Conservation (phyloP, 202 grass and related monocot species). For the Setaria viridis region DNA sequence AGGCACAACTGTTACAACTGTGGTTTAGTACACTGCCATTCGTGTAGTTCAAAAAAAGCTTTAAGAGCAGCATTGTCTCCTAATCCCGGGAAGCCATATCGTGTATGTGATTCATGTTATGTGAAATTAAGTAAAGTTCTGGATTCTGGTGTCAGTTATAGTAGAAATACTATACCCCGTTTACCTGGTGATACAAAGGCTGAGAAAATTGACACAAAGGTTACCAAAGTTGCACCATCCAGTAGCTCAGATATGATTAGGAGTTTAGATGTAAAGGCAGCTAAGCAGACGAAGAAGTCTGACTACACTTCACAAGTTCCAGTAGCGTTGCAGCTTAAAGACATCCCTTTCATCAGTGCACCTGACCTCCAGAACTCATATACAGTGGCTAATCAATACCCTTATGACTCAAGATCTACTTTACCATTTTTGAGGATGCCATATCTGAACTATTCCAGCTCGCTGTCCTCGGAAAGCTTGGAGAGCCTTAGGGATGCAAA, state of each 20-base stretch:
- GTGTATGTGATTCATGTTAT: slow-evolving; percentile 96
- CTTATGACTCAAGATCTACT: slow-evolving; percentile 54
- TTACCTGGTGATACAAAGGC: slow-evolving; percentile 60
- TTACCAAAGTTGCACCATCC: slow-evolving; percentile 50
- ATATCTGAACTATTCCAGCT: slow-evolving; percentile 57
- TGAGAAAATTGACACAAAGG: slow-evolving; percentile 54
- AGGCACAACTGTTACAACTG: slow-evolving; percentile 98
- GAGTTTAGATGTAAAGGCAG: slow-evolving; percentile 88
- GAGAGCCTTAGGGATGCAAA: slow-evolving; percentile 82
- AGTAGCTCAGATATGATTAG: slow-evolving; percentile 93
- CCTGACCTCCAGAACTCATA: slow-evolving; percentile 62
- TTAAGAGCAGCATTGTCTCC: slow-evolving; percentile 91
- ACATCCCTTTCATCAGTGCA: slow-evolving; percentile 67
- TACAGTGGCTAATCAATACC: slow-evolving; percentile 41
- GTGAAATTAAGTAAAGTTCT: slow-evolving; percentile 88
- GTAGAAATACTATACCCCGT: slow-evolving; percentile 41
- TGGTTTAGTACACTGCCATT: slow-evolving; percentile 95
- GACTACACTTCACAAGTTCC: slow-evolving; percentile 52
- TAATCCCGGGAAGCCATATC: slow-evolving; percentile 93
- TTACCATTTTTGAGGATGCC: slow-evolving; percentile 66
- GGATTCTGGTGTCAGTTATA: slow-evolving; percentile 57
- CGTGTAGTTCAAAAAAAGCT: slow-evolving; percentile 93
- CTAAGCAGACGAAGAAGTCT: slow-evolving; percentile 79
- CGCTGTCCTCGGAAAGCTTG: slow-evolving; percentile 57
- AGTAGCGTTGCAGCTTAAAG: slow-evolving; percentile 77